Percentiles rank a stretch among this genome's conserved stretches.
These are phyloP conservation scores for Zygosaccharomyces bailii DNA, from an alignment of 805 yeast species.

Conservation along the genomic window DNA sequence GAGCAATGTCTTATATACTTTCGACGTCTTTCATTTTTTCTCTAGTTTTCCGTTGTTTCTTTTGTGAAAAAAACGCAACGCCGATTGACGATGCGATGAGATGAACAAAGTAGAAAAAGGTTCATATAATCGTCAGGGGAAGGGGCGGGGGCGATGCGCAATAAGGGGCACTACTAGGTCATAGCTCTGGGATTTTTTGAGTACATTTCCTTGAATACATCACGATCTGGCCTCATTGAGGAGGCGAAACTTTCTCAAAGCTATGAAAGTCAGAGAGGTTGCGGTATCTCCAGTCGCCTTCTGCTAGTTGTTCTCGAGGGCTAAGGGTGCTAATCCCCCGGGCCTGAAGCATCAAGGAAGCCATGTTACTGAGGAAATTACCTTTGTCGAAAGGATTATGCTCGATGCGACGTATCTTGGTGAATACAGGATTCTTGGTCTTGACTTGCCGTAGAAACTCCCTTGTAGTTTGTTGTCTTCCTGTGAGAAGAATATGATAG, in stretches of 20 bases:
- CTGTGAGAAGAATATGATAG: conserved; percentile 53
- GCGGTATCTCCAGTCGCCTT: conserved; percentile 42
- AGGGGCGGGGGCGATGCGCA: background rate
- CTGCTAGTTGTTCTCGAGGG: conserved; percentile 31
- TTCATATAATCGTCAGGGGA: background rate
- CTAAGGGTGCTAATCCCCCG: conserved; percentile 39
- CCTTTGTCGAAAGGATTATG: conserved; percentile 40
- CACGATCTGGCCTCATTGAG: background rate
- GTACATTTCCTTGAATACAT: background rate
- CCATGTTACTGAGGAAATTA: conserved; percentile 33
- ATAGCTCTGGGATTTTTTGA: background rate
- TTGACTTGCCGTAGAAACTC: conserved; percentile 57
- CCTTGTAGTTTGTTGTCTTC: conserved; percentile 64
- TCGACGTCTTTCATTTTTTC: background rate
- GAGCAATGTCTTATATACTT: background rate
- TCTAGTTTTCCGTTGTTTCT: conserved; percentile 2
- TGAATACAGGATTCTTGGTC: conserved; percentile 34
- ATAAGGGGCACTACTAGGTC: background rate
- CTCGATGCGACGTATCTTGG: conserved; percentile 22
- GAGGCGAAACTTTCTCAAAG: conserved; percentile 15
- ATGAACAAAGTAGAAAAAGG: background rate
- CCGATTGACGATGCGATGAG: conserved; percentile 1
- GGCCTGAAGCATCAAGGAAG: conserved; percentile 36
- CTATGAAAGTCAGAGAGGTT: conserved; percentile 21
- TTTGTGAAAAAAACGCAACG: background rate